phyloP scores from a whole-genome alignment of 805 yeast species.

The Naumovozyma baii region DNA sequence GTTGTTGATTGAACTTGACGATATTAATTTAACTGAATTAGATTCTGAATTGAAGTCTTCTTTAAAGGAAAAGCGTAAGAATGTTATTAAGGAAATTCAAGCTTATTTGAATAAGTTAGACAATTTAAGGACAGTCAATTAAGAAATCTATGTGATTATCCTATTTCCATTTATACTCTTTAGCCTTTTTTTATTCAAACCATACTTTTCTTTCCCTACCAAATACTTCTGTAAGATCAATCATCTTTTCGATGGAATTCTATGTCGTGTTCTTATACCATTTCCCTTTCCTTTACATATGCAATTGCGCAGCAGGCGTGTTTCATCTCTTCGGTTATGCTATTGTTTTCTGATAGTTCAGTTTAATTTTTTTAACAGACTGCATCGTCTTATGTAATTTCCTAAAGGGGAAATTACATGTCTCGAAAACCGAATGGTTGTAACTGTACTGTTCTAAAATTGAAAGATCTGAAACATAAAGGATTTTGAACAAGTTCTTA shows the following conservation, averaged over 20 bases:
- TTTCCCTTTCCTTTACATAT: too few species aligned
- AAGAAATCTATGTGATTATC: neutral
- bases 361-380: too few species aligned
- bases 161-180: neutral
- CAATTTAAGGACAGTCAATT: slow-evolving; percentile 7
- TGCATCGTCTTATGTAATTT: slow-evolving; percentile 6
- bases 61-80: slow-evolving; percentile 50
- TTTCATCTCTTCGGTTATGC: too few species aligned
- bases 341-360: too few species aligned
- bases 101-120: slow-evolving; percentile 49
- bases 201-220: too few species aligned
- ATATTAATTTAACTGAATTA: slow-evolving; percentile 36
- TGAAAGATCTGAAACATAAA: neutral
- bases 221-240: too few species aligned
- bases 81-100: slow-evolving; percentile 52
- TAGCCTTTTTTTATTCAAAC: neutral
- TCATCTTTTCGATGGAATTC: too few species aligned
- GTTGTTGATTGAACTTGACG: slow-evolving; percentile 56
- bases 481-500: neutral
- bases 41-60: slow-evolving; percentile 37
- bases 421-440: too few species aligned
- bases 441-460: neutral
- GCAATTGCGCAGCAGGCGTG: too few species aligned
- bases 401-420: slow-evolving; percentile 4
- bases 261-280: too few species aligned